phyloP scores from a whole-genome alignment of 495 filamentous ascomycete species.

The Margaritispora aquatica region DNA sequence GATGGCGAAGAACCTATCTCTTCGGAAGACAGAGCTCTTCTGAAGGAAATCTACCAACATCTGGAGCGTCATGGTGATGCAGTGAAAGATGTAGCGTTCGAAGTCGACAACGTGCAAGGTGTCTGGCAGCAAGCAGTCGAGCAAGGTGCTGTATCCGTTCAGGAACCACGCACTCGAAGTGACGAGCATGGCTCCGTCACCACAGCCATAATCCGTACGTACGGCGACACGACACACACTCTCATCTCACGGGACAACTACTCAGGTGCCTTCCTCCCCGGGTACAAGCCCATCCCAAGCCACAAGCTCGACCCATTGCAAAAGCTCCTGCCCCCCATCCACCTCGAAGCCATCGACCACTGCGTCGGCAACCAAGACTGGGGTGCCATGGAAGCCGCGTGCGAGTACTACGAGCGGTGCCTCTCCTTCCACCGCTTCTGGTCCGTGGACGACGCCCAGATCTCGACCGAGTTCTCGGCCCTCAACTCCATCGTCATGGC shows the following conservation, averaged over 20 bases:
- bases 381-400: slow-evolving; percentile 77
- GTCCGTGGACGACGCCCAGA: slow-evolving; percentile 81
- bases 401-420: slow-evolving; percentile 81
- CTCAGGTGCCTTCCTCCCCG: slow-evolving; percentile 70
- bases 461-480: slow-evolving; percentile 84
- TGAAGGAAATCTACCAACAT: slow-evolving; percentile 68
- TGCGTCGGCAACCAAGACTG: slow-evolving; percentile 94
- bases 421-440: slow-evolving; percentile 95
- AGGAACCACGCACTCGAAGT: slow-evolving; percentile 41
- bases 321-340: slow-evolving; percentile 55
- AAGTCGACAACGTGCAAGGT: slow-evolving; percentile 75
- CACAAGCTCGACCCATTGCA: slow-evolving; percentile 30
- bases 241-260: slow-evolving; percentile 65
- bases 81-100: slow-evolving; percentile 87
- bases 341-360: slow-evolving; percentile 73
- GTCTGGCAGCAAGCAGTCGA: slow-evolving; percentile 65
- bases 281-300: slow-evolving; percentile 49
- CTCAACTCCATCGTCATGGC: slow-evolving; percentile 84
- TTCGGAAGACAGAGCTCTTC: slow-evolving; percentile 44
- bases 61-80: slow-evolving; percentile 79
- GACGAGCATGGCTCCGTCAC: slow-evolving; percentile 50
- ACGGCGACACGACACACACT: slow-evolving; percentile 89
- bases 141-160: slow-evolving; percentile 61
- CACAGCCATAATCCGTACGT: slow-evolving; percentile 74
- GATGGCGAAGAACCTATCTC: slow-evolving; percentile 44